Evolutionary conservation across 1,284 basidiomycete genomes (phyloP), one percentile per base, ranked within the genome.

Genomic region (Athelia psychrophila): DNA sequence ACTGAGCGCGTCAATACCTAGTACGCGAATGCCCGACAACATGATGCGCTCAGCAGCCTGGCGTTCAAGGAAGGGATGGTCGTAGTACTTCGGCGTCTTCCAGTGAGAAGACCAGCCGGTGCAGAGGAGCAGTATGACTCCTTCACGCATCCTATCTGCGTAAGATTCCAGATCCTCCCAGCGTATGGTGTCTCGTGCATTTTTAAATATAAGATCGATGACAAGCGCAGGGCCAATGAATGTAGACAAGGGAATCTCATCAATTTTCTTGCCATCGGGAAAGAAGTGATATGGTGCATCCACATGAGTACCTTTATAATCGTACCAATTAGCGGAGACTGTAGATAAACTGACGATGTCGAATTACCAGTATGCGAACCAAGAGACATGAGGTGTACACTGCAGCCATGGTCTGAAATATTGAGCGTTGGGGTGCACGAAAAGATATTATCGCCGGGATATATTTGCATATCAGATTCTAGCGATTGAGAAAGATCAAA

Each of bases 231-330:
- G 77, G 0, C 79, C 81, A 16, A 84, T 62, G 57, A 86, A 76
- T 15, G 69, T 63, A 1, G 66, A 61, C 1, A 84, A 67, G 0
- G 79, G 74, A 35, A 88, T 69, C 47, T 83, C 70, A 56, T 84
- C 81, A 44, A 88, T 70, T 12, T 77, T 78, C 27, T 66, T 66
- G 4, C 82, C 83, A 24, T 73, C 64, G 3, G 69, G 65, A 61
- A 84, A 65, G 66, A 87, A 88, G 59, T 90, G 87, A 38, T 77
- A 85, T 0, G 88, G 88, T 0, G 86, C 84, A 58, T 90, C 87
- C 62, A 89, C 72, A 65, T 90, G 88, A 1, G 87, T 89, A 22
- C 87, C 87, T 42, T n/a, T 6, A n/a, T 6, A 22, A n/a, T 16
- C 16, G 16, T 16, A 42, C 9, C 38, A 42, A 9, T 6, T 22